phyloP scores from a whole-genome alignment of 371 early-diverging fungal species.

The Blastocladiella emersonii region DNA sequence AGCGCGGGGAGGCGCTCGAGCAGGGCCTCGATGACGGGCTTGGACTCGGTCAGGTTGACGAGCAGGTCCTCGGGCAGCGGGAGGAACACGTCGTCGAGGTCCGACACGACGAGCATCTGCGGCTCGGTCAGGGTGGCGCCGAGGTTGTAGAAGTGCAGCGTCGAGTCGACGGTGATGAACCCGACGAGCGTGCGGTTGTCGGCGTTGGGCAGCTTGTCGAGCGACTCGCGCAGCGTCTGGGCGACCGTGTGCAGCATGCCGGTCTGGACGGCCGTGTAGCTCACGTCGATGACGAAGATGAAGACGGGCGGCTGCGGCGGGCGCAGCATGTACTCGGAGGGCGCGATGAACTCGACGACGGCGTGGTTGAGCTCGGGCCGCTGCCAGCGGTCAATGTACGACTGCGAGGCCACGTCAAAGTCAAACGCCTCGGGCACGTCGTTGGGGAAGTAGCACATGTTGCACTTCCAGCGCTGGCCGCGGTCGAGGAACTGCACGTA shows the following conservation, averaged over 20 bases:
- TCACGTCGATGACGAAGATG: constrained; percentile 86
- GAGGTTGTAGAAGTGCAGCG: constrained; percentile 82
- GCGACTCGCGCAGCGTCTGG: constrained; percentile 59
- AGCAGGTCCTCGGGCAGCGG: constrained; percentile 74
- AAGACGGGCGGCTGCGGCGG: constrained; percentile 90
- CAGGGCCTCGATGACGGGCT: constrained; percentile 48
- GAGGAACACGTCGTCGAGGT: constrained; percentile 75
- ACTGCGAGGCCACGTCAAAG: constrained; percentile 67
- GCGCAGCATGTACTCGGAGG: constrained; percentile 80
- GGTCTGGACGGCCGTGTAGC: constrained; percentile 67
- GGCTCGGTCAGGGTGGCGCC: constrained; percentile 45
- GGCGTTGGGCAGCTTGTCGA: constrained; percentile 75
- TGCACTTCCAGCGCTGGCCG: constrained; percentile 90
- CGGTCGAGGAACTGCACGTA: constrained; percentile 86
- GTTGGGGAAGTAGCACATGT: constrained; percentile 56
- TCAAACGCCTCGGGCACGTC: constrained; percentile 43
- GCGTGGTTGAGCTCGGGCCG: constrained; percentile 75
- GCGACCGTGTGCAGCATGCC: constrained; percentile 59
- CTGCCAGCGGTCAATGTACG: constrained; percentile 66
- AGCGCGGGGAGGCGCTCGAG: constrained; percentile 61
- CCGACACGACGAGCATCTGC: constrained; percentile 82
- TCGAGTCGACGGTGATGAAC: constrained; percentile 76
- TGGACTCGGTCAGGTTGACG: constrained; percentile 66
- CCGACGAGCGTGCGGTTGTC: constrained; percentile 78
- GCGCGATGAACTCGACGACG: constrained; percentile 87